Evolutionary conservation across 2,329 filamentous ascomycete genomes (phyloP).

Genomic region (Diaporthe helianthi): DNA sequence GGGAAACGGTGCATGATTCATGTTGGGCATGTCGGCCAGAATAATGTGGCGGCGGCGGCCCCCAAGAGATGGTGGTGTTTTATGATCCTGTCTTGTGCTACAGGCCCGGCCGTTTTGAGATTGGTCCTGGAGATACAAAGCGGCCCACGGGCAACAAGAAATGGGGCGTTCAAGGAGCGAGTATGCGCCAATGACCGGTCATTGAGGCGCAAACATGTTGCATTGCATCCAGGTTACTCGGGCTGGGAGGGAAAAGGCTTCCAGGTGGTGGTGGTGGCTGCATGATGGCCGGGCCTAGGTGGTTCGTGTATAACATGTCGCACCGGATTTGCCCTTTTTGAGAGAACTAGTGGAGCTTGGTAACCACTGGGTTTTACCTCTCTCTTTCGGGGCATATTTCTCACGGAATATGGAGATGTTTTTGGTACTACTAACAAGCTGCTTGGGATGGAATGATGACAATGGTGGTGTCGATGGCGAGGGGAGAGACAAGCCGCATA

Average conservation of each 20-base stretch:
- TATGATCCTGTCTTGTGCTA: background rate
- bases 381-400: background rate
- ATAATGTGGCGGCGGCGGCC: background rate
- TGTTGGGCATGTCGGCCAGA: constrained; percentile 2
- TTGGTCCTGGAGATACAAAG: constrained; percentile 10
- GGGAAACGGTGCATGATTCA: background rate
- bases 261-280: background rate
- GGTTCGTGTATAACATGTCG: background rate
- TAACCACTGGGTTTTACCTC: background rate
- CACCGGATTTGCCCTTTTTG: background rate
- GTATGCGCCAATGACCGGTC: constrained; percentile 15
- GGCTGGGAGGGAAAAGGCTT: background rate
- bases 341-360: background rate
- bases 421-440: background rate
- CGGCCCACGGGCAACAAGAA: constrained; percentile 7
- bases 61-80: background rate
- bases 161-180: constrained; percentile 5
- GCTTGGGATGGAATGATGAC: background rate
- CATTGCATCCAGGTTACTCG: background rate
- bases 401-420: background rate
- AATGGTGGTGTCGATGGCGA: background rate
- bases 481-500: no score
- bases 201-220: constrained; percentile 3
- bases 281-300: background rate
- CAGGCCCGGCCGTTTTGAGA: constrained; percentile 10